phyloP scores from a whole-genome alignment of 2,329 filamentous ascomycete species.

The Pseudogymnoascus sp. region DNA sequence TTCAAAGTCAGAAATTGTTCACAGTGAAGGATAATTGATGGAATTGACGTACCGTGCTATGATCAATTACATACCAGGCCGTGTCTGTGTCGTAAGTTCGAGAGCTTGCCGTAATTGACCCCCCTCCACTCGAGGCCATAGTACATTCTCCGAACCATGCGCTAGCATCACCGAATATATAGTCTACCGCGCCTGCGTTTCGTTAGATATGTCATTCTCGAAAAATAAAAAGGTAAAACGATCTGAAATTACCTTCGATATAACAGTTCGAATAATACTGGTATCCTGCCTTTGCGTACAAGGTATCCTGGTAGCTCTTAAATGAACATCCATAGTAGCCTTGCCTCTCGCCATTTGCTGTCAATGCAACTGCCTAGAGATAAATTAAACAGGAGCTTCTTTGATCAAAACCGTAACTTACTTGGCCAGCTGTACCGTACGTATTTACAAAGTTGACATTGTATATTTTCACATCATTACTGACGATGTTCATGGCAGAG shows the following conservation, averaged over 20 bases:
- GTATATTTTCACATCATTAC: conserved; percentile 41
- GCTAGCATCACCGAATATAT: conserved; percentile 47
- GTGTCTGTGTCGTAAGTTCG: conserved; percentile 32
- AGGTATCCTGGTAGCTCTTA: conserved; percentile 48
- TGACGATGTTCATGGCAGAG: conserved; percentile 44
- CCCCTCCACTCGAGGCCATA: conserved; percentile 23
- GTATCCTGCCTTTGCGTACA: conserved; percentile 41
- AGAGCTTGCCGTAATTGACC: conserved; percentile 40
- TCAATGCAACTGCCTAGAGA: conserved; percentile 43
- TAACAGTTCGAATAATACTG: conserved; percentile 48
- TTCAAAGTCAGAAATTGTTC: conserved; percentile 17
- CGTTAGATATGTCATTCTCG: background rate
- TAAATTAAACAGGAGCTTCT: conserved; percentile 6
- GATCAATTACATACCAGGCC: conserved; percentile 46
- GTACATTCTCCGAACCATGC: conserved; percentile 44
- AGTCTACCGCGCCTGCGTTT: conserved; percentile 40
- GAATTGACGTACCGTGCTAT: conserved; percentile 33
- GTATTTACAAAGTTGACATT: conserved; percentile 49
- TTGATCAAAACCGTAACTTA: background rate
- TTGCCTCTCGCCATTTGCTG: conserved; percentile 39
- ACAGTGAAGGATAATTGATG: background rate
- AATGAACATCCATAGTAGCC: conserved; percentile 49
- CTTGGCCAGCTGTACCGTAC: conserved; percentile 36
- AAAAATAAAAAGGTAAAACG: conserved; percentile 10
- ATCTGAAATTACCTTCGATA: conserved; percentile 38